Conservation (phyloP, 1,284 basidiomycete species). For the Grifola frondosa region DNA sequence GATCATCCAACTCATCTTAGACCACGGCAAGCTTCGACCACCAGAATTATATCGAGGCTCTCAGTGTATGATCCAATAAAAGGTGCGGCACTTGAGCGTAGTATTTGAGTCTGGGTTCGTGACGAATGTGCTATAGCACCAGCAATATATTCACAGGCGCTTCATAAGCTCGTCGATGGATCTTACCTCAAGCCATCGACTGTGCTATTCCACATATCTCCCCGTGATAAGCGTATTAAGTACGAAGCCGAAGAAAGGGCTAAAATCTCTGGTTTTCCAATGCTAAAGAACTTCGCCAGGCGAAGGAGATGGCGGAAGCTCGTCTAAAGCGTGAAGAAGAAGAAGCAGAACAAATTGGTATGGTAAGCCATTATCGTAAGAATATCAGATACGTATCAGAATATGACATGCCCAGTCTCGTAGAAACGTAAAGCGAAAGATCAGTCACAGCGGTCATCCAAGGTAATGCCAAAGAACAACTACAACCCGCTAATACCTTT, state of each 20-base stretch:
- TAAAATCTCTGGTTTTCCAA: constrained; percentile 71
- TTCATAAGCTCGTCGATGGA: constrained; percentile 64
- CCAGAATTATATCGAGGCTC: constrained; percentile 67
- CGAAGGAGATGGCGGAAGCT: constrained; percentile 60
- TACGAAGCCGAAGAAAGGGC: constrained; percentile 74
- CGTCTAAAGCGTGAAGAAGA: constrained; percentile 69
- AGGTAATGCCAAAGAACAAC: too few species aligned
- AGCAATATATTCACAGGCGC: constrained; percentile 52
- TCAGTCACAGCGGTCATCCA: constrained; percentile 45
- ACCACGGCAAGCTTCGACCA: constrained; percentile 84
- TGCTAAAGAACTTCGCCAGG: constrained; percentile 72
- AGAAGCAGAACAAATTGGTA: constrained; percentile 66
- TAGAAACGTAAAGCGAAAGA: constrained; percentile 66
- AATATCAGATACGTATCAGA: constrained; percentile 3
- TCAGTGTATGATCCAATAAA: constrained; percentile 51
- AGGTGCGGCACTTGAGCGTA: constrained; percentile 38
- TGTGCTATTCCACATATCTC: constrained; percentile 68
- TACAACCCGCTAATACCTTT: too few species aligned
- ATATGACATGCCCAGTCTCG: constrained; percentile 10
- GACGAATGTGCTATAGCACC: constrained; percentile 37
- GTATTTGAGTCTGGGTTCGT: neutral
- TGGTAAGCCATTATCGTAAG: constrained; percentile 47
- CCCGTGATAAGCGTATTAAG: constrained; percentile 70
- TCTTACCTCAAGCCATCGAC: constrained; percentile 75
- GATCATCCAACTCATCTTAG: constrained; percentile 73